Conservation (phyloP, 306 rosid species). For the Abrus pulchellus region DNA sequence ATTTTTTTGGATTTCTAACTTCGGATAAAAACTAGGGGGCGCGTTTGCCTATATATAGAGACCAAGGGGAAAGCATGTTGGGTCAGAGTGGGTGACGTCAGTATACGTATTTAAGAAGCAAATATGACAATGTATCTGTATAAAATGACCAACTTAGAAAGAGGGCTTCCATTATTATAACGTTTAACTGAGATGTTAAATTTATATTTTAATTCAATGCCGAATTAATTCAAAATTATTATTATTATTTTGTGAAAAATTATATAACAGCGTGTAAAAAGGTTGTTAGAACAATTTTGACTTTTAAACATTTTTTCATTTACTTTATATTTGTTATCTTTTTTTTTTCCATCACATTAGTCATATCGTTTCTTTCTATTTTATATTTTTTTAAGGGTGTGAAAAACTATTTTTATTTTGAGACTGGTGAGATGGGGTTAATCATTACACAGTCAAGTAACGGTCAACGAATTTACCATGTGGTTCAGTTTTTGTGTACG, state of each 20-base stretch:
- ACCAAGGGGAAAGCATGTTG: constrained; percentile 32
- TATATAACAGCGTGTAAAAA: background rate
- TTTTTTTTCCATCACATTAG: too few species aligned
- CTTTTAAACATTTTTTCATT: too few species aligned
- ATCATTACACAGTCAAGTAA: constrained; percentile 39
- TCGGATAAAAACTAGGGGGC: constrained; percentile 18
- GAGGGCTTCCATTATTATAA: background rate
- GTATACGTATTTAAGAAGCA: constrained; percentile 42
- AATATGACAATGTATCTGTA: background rate
- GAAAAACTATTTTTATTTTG: too few species aligned
- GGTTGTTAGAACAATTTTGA: background rate
- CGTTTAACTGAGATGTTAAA: background rate
- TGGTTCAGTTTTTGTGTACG: constrained; percentile 3
- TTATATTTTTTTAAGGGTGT: too few species aligned
- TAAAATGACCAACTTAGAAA: background rate
- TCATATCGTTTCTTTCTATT: too few species aligned
- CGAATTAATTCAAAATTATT: too few species aligned
- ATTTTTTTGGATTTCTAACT: background rate
- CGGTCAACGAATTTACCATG: constrained; percentile 42
- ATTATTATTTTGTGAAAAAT: background rate
- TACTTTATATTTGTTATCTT: too few species aligned
- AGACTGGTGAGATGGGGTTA: background rate
- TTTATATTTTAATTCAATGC: too few species aligned
- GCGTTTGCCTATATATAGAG: constrained; percentile 44
- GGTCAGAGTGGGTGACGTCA: constrained; percentile 48